phyloP scores from a whole-genome alignment of 2,329 filamentous ascomycete genomes.

The Stachybotrys chartarum region DNA sequence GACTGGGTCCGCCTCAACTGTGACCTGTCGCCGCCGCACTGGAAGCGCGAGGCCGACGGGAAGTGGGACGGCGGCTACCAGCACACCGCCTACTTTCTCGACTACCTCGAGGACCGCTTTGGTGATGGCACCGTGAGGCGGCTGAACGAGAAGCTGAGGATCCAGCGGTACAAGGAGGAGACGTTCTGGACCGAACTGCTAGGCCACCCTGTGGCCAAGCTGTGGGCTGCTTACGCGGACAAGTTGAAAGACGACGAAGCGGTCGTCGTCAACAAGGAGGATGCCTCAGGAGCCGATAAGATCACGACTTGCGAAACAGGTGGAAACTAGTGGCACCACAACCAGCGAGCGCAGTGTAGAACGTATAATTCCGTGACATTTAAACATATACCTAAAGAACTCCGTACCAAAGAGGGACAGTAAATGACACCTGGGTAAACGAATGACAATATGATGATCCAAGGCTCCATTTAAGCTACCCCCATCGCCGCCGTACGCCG shows the following conservation, averaged over 20 bases:
- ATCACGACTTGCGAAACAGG: constrained; percentile 1
- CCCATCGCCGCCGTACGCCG: background rate
- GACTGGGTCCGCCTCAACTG: constrained; percentile 83
- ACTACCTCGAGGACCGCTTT: constrained; percentile 69
- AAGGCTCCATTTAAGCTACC: background rate
- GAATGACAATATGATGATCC: background rate
- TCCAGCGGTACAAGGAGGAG: constrained; percentile 56
- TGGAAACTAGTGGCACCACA: background rate
- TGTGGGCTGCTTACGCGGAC: constrained; percentile 68
- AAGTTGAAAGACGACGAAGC: constrained; percentile 10
- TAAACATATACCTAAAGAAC: background rate
- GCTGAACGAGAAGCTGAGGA: constrained; percentile 61
- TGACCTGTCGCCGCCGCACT: constrained; percentile 72
- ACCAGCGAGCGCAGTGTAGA: background rate
- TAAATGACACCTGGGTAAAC: background rate
- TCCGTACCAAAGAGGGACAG: background rate
- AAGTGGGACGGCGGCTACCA: constrained; percentile 90
- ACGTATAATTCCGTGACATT: background rate
- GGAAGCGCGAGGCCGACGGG: constrained; percentile 53
- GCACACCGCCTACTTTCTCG: constrained; percentile 83
- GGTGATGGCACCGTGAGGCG: constrained; percentile 51
- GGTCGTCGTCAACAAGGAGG: constrained; percentile 2
- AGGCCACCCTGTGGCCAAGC: constrained; percentile 54
- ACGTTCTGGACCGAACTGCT: constrained; percentile 63
- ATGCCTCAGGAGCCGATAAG: background rate